Evolutionary conservation across 352 stramenopile genomes (phyloP).

Genomic region (Thalassiosira oceanica): DNA sequence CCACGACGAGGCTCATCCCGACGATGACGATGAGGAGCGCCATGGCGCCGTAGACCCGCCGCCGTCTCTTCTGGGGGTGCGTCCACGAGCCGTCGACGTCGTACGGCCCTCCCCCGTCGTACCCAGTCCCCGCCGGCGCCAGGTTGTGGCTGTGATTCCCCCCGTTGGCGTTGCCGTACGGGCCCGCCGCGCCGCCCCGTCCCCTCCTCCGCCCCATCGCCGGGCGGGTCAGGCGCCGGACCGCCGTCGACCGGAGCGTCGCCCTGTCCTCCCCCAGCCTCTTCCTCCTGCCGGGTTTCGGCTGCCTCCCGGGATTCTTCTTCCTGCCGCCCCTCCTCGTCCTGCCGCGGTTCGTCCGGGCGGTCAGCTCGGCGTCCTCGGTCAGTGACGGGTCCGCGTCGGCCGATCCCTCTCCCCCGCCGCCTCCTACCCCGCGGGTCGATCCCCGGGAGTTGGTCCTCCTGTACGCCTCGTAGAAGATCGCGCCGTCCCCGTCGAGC

Average conservation of each 20-base stretch:
- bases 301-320: neutral
- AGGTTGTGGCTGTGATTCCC: no score
- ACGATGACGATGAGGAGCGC: constrained; percentile 9
- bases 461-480: no score
- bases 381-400: no score
- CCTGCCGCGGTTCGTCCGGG: neutral
- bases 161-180: no score
- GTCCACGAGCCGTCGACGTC: constrained; percentile 10
- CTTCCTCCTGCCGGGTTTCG: neutral
- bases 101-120: neutral
- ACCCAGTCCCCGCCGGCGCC: neutral
- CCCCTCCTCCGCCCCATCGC: neutral
- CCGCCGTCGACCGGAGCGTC: no score
- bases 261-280: neutral
- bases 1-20: constrained; percentile 5
- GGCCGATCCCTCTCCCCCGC: no score
- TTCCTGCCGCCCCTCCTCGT: neutral
- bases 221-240: no score
- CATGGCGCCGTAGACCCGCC: constrained; percentile 3
- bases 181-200: neutral
- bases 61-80: constrained; percentile 5
- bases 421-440: no score
- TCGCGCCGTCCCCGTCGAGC: no score
- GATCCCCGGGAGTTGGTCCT: no score
- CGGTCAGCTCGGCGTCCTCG: no score